phyloP scores from a whole-genome alignment of 768 basidiomycete genomes.

The Trametes maxima region DNA sequence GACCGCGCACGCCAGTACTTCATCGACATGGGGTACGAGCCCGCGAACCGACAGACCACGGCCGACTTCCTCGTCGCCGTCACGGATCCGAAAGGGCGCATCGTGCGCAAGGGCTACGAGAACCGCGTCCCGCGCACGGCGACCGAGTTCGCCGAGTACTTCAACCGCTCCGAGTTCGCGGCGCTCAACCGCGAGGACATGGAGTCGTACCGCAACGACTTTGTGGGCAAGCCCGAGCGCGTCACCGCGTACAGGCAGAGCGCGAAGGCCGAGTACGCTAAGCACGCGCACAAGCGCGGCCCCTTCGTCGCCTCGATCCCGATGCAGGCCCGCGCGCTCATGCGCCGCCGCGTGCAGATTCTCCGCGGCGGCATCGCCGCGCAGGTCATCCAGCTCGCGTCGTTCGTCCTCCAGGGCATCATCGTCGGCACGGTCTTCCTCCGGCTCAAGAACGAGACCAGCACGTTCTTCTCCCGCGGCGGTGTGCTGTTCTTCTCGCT shows the following conservation, averaged over 20 bases:
- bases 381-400: slow-evolving; percentile 34
- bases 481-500: slow-evolving; percentile 79
- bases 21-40: slow-evolving; percentile 63
- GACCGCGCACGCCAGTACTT: slow-evolving; percentile 70
- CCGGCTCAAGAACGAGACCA: slow-evolving; percentile 53
- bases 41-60: slow-evolving; percentile 57
- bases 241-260: slow-evolving; percentile 49
- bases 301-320: slow-evolving; percentile 38
- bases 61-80: slow-evolving; percentile 62
- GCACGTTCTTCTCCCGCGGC: slow-evolving; percentile 74
- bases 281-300: slow-evolving; percentile 42
- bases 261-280: slow-evolving; percentile 54
- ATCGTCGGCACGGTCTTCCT: slow-evolving; percentile 70
- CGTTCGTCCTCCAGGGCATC: slow-evolving; percentile 54
- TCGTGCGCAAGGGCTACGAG: slow-evolving; percentile 44
- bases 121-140: slow-evolving; percentile 52
- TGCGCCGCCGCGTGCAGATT: slow-evolving; percentile 39
- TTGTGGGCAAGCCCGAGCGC: slow-evolving; percentile 47
- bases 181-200: slow-evolving; percentile 49
- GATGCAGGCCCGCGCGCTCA: slow-evolving; percentile 41
- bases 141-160: slow-evolving; percentile 51
- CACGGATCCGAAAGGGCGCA: slow-evolving; percentile 63
- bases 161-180: slow-evolving; percentile 41
- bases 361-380: slow-evolving; percentile 34
- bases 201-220: slow-evolving; percentile 45